Evolutionary conservation across 352 stramenopile genomes (phyloP).

Genomic region (Globisporangium recalcitrans): DNA sequence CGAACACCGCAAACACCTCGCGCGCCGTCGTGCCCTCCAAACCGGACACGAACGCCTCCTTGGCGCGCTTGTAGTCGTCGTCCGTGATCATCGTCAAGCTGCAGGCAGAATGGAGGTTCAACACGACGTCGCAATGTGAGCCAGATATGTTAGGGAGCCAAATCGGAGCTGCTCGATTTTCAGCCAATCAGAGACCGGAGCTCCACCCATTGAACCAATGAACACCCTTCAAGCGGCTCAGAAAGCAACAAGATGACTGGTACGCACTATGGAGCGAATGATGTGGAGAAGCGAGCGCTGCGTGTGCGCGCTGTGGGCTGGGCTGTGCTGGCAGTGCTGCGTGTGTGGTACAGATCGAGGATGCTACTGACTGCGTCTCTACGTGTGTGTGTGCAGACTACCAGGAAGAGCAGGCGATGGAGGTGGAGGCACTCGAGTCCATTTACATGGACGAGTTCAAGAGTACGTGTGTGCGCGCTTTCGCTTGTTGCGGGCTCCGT

Average conservation of each 20-base stretch:
- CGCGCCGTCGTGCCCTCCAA: conserved; percentile 59
- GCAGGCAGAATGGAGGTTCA: neutral
- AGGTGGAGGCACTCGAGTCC: conserved; percentile 85
- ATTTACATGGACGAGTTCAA: conserved; percentile 90
- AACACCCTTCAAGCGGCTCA: conserved; percentile 15
- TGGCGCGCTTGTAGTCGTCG: conserved; percentile 80
- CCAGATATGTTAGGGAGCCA: neutral
- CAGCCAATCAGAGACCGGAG: conserved; percentile 23
- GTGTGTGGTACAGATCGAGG: neutral
- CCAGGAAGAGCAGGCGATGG: conserved; percentile 85
- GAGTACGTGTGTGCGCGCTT: conserved; percentile 33
- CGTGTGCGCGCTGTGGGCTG: neutral
- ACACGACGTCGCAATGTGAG: conserved; percentile 7
- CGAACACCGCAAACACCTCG: conserved; percentile 76
- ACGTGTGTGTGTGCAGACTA: conserved; percentile 49
- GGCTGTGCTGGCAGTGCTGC: neutral
- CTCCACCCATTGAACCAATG: conserved; percentile 26
- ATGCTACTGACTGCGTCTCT: neutral
- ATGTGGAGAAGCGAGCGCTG: neutral
- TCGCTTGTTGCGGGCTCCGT: neutral
- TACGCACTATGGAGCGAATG: conserved; percentile 24
- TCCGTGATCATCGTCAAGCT: conserved; percentile 32
- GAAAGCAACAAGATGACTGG: conserved; percentile 48
- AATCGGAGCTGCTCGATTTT: conserved; percentile 7
- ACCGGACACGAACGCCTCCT: conserved; percentile 75